Evolutionary conservation across 352 stramenopile species (phyloP), one percentile per base, ranked within the genome.

Genomic region (Phytopythium kandeliae): DNA sequence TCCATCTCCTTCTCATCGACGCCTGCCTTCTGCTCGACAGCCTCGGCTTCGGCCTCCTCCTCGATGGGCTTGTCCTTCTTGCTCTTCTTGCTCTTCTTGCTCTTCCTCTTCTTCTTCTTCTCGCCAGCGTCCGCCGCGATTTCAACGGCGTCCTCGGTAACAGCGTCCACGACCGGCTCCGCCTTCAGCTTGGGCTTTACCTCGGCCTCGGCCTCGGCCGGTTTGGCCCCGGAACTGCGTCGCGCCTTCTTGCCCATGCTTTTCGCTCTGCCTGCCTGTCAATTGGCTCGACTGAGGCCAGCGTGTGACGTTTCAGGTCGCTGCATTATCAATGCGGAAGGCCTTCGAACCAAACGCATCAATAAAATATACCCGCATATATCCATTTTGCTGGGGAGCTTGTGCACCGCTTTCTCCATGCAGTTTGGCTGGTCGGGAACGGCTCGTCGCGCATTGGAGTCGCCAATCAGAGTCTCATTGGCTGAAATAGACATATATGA

Each of bases 401-500:
- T 26, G 24, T n/a, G 1, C 8, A 8, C 7, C 13, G 54, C 60
- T 58, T 52, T 62, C 31, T 19, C 3, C 1, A 13, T 24, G 25
- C 21, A 30, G 55, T 67, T 75, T 75, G 66, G 63, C 66, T 75
- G 67, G 67, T 67, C 45, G 66, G 57, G 66, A 65, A 63, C 58
- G 55, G 7, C 13, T 24, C 22, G 24, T 13, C 36, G 24, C 15
- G 24, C 17, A 1, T 13, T 26, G 30, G 10, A 17, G 3, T 16
- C 24, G 16, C 24, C 36, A 36, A 21, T 51, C 31, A 17, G 4
- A 9, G 0, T 0, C 7, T 24, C 53, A 72, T 72, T 72, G 57
- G 66, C 21, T 24, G 44, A 67, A 69, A 69, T 0, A 46, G 4
- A 35, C 10, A 9, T 19, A 1, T 4, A 11, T 15, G 3, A 26